Evolutionary conservation across 1,284 basidiomycete genomes (phyloP), one percentile per base, ranked within the genome.

Genomic region (Melampsora medusae): DNA sequence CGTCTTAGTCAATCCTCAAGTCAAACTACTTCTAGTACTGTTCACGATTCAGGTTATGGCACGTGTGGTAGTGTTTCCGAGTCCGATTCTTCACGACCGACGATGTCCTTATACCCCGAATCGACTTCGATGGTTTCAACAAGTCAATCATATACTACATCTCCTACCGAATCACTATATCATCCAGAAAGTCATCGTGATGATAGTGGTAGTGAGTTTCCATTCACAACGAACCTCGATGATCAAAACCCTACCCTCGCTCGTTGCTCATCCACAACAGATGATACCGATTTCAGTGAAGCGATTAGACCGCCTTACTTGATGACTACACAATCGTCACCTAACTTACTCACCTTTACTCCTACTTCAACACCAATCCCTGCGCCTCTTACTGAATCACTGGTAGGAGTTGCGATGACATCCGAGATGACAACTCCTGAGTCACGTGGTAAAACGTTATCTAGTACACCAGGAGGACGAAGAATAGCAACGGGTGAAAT

Each of bases 1-100:
- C 53, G 53, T 56, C 53, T 56, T 14, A 56, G 53, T 56, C 53
- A 56, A 28, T 56, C 53, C 4, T 56, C 53, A n/a, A 56, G 53
- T 56, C 53, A 56, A 28, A 22, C 53, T 56, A 22, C 53, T 7
- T n/a, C 53, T 12, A 56, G 53, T 28, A 56, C 53, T 7, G 53
- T 56, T 28, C 53, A 56, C 53, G 53, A 56, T 28, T 56, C 53
- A n/a, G 53, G 53, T 14, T 56, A 56, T 28, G 53, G 53, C 2
- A 56, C 53, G 1, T 56, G 53, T 56, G 25, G 53, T 56, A 56
- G 53, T 28, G 25, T 28, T 56, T 56, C 53, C 1, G 53, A 56
- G 25, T n/a, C 53, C 6, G 53, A 56, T 22, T n/a, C 53, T 22
- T 56, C 53, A 22, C 53, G 53, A 56, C 53, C 53, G 14, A 28